Evolutionary conservation across 176 grass and related monocot species (phyloP), one percentile per base, ranked within the genome.

Genomic region (Areca catechu): DNA sequence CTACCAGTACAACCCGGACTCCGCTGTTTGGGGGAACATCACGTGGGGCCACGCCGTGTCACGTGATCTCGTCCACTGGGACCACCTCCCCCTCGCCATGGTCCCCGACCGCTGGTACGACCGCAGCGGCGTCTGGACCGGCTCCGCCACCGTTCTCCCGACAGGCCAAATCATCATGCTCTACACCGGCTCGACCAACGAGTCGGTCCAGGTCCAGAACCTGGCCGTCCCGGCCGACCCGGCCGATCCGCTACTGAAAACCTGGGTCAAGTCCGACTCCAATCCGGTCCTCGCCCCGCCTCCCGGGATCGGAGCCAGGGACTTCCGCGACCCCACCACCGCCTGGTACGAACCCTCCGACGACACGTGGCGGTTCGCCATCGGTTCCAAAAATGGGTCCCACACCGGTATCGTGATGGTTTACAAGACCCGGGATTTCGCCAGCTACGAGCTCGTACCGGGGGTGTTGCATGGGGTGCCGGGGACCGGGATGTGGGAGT

Each of bases 401-500:
- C 22, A 56, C 25, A 27, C 65, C 65, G 65, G 65, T 16, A 19
- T 55, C n/a, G 65, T 19, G 5, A 15, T 67, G 24, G 51, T 67
- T 14, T 67, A 55, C 65, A 50, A 51, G 24, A 67, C 51, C 19
- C 4, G n/a, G 10, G 51, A 67, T 15, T 67, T 67, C 51, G 21
- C 19, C n/a, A 15, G 14, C 51, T 67, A 55, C 51, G 65, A 55
- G 65, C 18, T 55, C 25, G 21, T 55, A 19, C 51, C 24, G 4
- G 51, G 51, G 18, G 3, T 37, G 50, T 27, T 67, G 21, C 65
- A 22, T 10, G 7, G 51, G 10, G 65, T 55, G 18, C n/a, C 10
- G 21, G 51, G 65, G 18, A 67, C 51, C 22, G 65, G 65, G 7
- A 67, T 67, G 65, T 67, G 65, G 65, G 65, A 67, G 51, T 67